Percentiles rank a stretch among this genome's conserved stretches.
These are phyloP conservation scores for Anacardium occidentale DNA, from an alignment of 345 rosid species.

Conservation along the genomic window DNA sequence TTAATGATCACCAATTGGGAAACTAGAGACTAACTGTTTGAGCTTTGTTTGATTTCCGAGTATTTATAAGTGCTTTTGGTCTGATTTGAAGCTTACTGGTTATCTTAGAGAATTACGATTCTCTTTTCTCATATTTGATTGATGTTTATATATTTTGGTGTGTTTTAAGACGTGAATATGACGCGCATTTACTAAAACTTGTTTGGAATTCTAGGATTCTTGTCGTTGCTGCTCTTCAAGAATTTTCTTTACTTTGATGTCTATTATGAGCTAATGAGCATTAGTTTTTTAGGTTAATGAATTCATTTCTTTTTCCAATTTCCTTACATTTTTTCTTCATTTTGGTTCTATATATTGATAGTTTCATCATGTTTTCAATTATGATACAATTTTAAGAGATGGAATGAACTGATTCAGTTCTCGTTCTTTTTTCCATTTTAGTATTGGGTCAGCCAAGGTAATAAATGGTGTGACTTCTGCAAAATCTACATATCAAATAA, in stretches of 20 bases:
- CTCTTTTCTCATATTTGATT: neutral
- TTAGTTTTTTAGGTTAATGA: neutral
- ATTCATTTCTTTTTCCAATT: neutral
- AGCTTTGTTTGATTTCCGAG: neutral
- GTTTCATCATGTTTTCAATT: too few species aligned
- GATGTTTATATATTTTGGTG: neutral
- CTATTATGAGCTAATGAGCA: neutral
- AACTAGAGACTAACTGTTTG: neutral
- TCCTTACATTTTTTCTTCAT: neutral
- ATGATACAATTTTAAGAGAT: neutral
- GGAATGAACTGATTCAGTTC: conserved; percentile 7
- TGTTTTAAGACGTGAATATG: neutral
- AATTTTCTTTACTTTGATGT: neutral
- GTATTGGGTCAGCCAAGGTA: conserved; percentile 99
- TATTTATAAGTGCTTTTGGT: neutral
- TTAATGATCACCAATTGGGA: neutral
- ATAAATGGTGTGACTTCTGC: conserved; percentile 97
- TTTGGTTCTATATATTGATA: too few species aligned
- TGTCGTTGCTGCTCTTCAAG: neutral
- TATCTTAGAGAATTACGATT: neutral
- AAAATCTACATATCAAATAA: conserved; percentile 79
- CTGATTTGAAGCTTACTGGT: neutral
- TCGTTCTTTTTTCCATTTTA: conserved; percentile 15
- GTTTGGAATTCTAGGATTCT: neutral
- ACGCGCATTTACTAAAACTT: neutral